Evolutionary conservation across 805 yeast genomes (phyloP).

Genomic region (Pichia cephalocereana): DNA sequence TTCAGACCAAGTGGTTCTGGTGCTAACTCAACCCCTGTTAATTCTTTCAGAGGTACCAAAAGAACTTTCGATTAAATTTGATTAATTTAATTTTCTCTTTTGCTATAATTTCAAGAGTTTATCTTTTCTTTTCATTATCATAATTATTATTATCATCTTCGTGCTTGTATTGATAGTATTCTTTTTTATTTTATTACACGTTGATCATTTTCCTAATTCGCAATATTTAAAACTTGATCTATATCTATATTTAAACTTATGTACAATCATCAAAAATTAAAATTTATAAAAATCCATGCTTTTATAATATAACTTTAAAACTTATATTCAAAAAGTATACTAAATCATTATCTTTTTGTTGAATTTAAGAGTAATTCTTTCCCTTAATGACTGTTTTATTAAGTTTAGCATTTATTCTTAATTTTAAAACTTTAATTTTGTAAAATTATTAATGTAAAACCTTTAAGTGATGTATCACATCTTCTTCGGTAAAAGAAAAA

Average conservation of each 20-base stretch:
- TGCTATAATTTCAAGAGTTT: not conserved
- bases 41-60: slow-evolving; percentile 73
- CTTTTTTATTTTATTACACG: slow-evolving; percentile 5
- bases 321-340: no score
- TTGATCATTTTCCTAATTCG: slow-evolving; percentile 3
- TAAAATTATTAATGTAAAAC: no score
- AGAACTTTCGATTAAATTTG: slow-evolving; percentile 61
- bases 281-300: not conserved
- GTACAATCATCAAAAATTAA: not conserved
- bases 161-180: slow-evolving; percentile 7
- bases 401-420: no score
- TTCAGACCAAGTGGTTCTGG: slow-evolving; percentile 40
- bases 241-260: not conserved
- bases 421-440: no score
- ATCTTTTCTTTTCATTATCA: not conserved
- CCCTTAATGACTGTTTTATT: no score
- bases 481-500: no score
- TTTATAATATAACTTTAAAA: not conserved
- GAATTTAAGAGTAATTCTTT: no score
- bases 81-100: not conserved
- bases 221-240: slow-evolving; percentile 1
- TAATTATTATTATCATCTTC: not conserved
- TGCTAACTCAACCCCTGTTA: slow-evolving; percentile 55
- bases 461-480: no score
- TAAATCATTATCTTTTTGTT: no score